A percentile compares a stretch with the other conserved stretches of the same genome.
phyloP scores from a whole-genome alignment of 1,284 basidiomycete species.

The Coniophora puteana region DNA sequence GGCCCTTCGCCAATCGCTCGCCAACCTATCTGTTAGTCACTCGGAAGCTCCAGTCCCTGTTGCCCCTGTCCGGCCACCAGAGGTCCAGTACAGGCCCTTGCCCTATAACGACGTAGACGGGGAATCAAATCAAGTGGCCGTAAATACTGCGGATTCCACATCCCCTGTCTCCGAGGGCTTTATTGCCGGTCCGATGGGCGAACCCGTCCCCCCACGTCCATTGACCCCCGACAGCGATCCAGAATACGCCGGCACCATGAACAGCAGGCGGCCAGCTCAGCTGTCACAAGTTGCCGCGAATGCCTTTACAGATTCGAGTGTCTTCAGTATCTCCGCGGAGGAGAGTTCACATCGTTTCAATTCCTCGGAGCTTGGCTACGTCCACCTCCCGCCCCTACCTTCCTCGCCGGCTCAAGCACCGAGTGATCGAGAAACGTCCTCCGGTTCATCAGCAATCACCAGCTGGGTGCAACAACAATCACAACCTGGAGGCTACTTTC shows the following conservation, averaged over 20 bases:
- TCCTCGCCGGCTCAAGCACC: constrained; percentile 9
- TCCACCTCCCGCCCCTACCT: constrained; percentile 42
- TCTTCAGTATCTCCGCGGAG: constrained; percentile 5
- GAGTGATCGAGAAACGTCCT: constrained; percentile 13
- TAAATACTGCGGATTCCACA: too few relatives aligned
- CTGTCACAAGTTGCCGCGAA: constrained; percentile 27
- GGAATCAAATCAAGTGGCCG: too few relatives aligned
- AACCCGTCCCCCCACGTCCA: neutral
- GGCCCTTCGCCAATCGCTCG: too few relatives aligned
- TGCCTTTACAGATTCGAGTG: constrained; percentile 18
- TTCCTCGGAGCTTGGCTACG: constrained; percentile 45
- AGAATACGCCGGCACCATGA: constrained; percentile 3
- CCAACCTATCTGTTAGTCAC: too few relatives aligned
- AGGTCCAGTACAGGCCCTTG: too few relatives aligned
- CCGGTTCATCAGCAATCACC: constrained; percentile 1
- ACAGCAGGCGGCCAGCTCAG: constrained; percentile 23
- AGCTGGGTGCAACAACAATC: neutral
- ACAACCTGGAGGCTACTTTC: neutral
- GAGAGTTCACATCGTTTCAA: constrained; percentile 27
- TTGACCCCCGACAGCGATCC: neutral
- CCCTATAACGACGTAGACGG: too few relatives aligned
- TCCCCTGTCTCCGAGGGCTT: neutral
- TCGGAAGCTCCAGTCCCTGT: too few relatives aligned
- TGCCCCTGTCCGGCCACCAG: too few relatives aligned
- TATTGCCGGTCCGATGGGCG: constrained; percentile 1